Base-by-base conservation (phyloP, 768 basidiomycete species). In the Boletus reticuloceps region DNA sequence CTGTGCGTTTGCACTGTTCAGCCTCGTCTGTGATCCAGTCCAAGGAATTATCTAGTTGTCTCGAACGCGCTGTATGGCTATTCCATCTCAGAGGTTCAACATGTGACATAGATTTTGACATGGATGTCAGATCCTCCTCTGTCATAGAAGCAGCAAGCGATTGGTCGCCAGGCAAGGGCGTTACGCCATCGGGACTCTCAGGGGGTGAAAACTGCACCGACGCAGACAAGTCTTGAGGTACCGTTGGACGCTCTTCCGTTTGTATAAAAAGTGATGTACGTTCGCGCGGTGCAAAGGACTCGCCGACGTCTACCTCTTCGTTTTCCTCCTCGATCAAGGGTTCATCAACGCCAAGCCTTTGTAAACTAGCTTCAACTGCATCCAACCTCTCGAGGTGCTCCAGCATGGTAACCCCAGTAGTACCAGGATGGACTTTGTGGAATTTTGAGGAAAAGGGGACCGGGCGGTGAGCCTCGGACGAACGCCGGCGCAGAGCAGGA, bases 331-430 rank as follows among this genome's bases (percentile, higher is more conserved):
- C 75, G 25, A 79, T 79, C 31, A 75, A 69, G 5, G 73, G 79
- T 32, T 82, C 79, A 43, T 84, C 83, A 31, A 79, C 77, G 12
- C 84, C 85, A n/a, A 91, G 79, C 45, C 88, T 77, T 64, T 89
- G 85, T 56, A 91, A 68, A 58, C 88, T 84, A 9, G 89, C 88
- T 60, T 92, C 89, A 17, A 89, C 89, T 16, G 83, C 86, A 66
- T 94, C 92, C 44, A 94, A 72, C 44, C 89, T 83, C 65, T 94
- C 92, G 60, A 94, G 77, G 60, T 93, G 91, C 64, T 91, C 89
- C 37, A 94, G 77, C 46, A 94, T 86, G 11, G 84, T 87, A 25
- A 94, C 91, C 12, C 92, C 92, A 1, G 90, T 93, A 29, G 90
- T 91, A 37, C 88, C 89, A 44, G 90, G 90, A 65, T 91, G 88